Evolutionary conservation across 2,329 filamentous ascomycete species (phyloP), one percentile per base, ranked within the genome.

Genomic region (Phialophora macrospora): DNA sequence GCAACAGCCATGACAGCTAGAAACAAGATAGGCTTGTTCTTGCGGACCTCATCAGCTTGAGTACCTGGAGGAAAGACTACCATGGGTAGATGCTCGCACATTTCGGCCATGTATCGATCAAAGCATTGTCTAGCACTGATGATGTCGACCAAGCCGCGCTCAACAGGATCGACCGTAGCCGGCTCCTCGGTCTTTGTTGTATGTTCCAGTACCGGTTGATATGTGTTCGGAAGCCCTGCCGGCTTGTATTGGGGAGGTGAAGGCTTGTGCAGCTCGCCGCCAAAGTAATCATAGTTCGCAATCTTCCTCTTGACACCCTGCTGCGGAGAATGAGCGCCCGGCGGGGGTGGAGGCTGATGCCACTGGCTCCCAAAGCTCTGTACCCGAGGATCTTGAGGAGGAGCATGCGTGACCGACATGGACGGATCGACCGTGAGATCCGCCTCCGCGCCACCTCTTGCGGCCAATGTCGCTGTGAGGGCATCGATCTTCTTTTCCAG

Each of bases 401-500:
- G 17, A 12, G 48, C 62, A 24, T 68, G 65, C 9, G 66, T 34
- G 14, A 68, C 64, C 5, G 67, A 52, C 49, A 71, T 69, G 46
- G 66, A 28, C 11, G 68, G 68, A 48, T 72, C 71, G 26, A 69
- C 63, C 9, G 60, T 41, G 22, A 63, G 67, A 49, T 73, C 71
- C 11, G 70, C 20, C 55, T 75, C 71, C 20, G 68, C 60, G 5
- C 72, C 73, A 58, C 77, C 75, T 9, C 77, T 76, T 1, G 90
- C 87, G 54, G 92, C 88, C 70, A 97, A 76, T 41, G 88, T 92
- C 6, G 92, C 91, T 7, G 91, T 96, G 75, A 97, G 77, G 8
- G 90, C 91, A 80, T 97, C 92, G 69, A 97, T 94, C 81, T 96
- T 96, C 82, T 90, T 92, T 81, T 97, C 93, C 59, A 97, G 83